Conservation (phyloP, 306 rosid genomes). For the Vicia faba region DNA sequence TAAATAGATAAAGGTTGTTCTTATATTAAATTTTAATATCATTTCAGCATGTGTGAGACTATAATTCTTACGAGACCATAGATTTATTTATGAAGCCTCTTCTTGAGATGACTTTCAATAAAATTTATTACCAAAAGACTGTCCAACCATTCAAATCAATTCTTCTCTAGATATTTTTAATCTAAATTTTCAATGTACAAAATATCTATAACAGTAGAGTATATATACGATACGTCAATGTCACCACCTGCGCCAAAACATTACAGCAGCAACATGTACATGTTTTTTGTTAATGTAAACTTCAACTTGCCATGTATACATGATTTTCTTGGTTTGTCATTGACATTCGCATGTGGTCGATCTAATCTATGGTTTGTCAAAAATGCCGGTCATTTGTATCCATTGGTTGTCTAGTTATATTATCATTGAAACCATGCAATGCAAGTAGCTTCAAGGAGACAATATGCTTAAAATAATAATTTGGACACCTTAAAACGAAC, state of each 20-base stretch:
- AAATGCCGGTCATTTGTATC: background rate
- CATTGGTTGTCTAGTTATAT: background rate
- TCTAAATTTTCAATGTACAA: background rate
- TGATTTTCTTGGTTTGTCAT: too few species aligned
- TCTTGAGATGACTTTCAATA: too few species aligned
- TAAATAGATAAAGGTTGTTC: too few species aligned
- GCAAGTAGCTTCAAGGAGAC: background rate
- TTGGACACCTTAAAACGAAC: accelerated
- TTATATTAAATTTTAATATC: too few species aligned
- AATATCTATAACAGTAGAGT: too few species aligned
- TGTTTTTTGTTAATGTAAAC: background rate
- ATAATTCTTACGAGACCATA: too few species aligned
- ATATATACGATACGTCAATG: too few species aligned
- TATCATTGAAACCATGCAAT: background rate
- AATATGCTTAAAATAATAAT: background rate
- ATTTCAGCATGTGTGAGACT: too few species aligned
- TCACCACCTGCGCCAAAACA: too few species aligned
- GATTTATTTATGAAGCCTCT: too few species aligned
- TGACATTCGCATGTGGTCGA: background rate
- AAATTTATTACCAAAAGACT: background rate
- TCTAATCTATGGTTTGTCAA: background rate
- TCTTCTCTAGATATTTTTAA: background rate
- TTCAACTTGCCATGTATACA: too few species aligned
- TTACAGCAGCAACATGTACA: too few species aligned
- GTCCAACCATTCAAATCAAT: background rate